Conservation (phyloP, 2,329 filamentous ascomycete species). For the Microcyclosporella mali region DNA sequence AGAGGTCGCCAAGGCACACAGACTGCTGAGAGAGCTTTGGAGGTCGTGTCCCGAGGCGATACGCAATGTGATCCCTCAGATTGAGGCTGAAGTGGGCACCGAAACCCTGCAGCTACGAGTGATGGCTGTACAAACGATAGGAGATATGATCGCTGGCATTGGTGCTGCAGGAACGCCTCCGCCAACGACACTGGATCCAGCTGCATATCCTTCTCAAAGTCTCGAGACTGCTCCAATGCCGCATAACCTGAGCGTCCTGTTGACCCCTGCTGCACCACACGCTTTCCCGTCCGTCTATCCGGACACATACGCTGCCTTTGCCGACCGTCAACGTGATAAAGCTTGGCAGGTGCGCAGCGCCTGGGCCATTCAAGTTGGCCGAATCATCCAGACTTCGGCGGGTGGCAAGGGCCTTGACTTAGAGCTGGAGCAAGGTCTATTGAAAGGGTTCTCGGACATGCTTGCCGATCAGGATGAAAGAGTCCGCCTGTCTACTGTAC, state of each 20-base stretch:
- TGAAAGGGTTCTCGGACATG: conserved; percentile 67
- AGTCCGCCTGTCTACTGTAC: conserved; percentile 82
- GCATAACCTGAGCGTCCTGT: conserved; percentile 54
- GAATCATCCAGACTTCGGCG: conserved; percentile 84
- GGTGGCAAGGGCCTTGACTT: conserved; percentile 81
- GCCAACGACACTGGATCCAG: conserved; percentile 65
- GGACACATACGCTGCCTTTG: conserved; percentile 73
- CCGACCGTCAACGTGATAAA: conserved; percentile 82
- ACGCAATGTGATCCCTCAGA: conserved; percentile 85
- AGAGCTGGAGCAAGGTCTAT: conserved; percentile 70
- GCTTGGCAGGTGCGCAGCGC: conserved; percentile 72
- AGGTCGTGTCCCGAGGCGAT: conserved; percentile 81
- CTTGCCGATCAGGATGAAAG: conserved; percentile 84
- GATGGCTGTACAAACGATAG: conserved; percentile 86
- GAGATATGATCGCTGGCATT: conserved; percentile 90
- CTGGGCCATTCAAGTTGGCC: conserved; percentile 77
- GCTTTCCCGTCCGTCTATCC: conserved; percentile 81
- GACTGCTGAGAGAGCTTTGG: conserved; percentile 87
- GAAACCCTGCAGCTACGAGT: conserved; percentile 82
- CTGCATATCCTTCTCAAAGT: conserved; percentile 73
- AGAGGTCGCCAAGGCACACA: conserved; percentile 83
- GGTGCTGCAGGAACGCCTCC: conserved; percentile 82
- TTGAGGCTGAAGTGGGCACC: conserved; percentile 85
- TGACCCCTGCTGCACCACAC: conserved; percentile 77
- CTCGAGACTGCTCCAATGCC: conserved; percentile 36